These are phyloP conservation scores for Trapa bicornis DNA, from an alignment of 345 rosid genomes.

Conservation along the genomic window DNA sequence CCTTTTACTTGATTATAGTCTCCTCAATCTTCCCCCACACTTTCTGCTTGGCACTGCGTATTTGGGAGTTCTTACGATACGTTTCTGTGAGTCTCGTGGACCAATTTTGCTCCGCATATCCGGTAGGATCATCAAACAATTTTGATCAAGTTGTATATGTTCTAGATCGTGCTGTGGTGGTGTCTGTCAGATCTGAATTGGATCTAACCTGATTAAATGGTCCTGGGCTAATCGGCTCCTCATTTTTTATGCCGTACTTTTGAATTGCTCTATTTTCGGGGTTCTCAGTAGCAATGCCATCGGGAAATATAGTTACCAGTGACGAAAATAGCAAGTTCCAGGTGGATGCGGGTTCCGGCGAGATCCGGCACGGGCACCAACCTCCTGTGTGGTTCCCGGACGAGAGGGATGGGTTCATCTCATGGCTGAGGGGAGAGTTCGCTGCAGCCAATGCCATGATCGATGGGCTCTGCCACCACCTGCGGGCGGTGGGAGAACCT, in stretches of 20 bases:
- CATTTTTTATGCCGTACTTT: constrained; percentile 1
- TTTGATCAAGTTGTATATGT: constrained; percentile 1
- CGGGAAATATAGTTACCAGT: background rate
- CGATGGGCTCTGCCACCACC: constrained; percentile 62
- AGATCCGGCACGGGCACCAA: background rate
- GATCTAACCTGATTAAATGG: background rate
- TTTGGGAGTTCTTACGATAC: background rate
- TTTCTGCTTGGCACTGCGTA: too few relatives aligned
- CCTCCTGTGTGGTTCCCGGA: background rate
- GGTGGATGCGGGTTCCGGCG: background rate
- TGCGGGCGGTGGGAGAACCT: constrained; percentile 46
- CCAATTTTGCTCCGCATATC: too few relatives aligned
- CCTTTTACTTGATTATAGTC: background rate
- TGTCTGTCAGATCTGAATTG: constrained; percentile 4
- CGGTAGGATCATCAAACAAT: constrained; percentile 2
- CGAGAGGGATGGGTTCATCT: constrained; percentile 36
- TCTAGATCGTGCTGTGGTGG: background rate
- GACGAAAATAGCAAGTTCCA: background rate
- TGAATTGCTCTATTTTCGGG: background rate
- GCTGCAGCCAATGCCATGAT: constrained; percentile 92
- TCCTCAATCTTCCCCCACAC: background rate
- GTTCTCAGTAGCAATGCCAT: too few relatives aligned
- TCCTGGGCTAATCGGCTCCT: background rate
- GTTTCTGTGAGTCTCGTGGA: too few relatives aligned
- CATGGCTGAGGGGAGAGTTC: constrained; percentile 80